Conservation (phyloP, 1,284 basidiomycete genomes). For the Bjerkandera adusta region DNA sequence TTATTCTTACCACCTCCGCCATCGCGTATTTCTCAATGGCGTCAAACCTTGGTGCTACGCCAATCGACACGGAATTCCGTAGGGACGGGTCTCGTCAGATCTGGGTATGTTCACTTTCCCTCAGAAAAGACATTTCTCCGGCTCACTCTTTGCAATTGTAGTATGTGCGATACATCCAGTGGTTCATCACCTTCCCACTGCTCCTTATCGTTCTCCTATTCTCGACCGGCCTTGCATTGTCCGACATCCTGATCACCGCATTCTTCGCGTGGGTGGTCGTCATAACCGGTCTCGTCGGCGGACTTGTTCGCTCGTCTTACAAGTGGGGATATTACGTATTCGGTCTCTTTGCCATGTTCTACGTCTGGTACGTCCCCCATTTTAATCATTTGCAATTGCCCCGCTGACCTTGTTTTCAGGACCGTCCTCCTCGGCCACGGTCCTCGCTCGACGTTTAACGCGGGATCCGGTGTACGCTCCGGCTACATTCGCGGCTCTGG, state of each 20-base stretch:
- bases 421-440: conserved; percentile 21
- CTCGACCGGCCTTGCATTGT: conserved; percentile 44
- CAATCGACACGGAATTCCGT: conserved; percentile 43
- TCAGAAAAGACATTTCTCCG: too few species aligned
- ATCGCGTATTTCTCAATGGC: conserved; percentile 51
- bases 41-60: conserved; percentile 50
- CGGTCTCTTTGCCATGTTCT: conserved; percentile 38
- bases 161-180: conserved; percentile 48
- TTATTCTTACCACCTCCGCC: conserved; percentile 37
- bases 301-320: conserved; percentile 42
- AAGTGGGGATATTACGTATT: conserved; percentile 46
- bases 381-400: conserved; percentile 19
- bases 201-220: conserved; percentile 46
- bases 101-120: conserved; percentile 39
- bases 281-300: conserved; percentile 45
- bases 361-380: conserved; percentile 37
- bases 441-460: conserved; percentile 25
- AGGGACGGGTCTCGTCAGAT: conserved; percentile 39
- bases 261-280: conserved; percentile 50
- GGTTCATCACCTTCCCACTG: conserved; percentile 54
- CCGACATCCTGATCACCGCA: conserved; percentile 44
- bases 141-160: conserved; percentile 15
- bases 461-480: conserved; percentile 30
- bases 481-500: conserved; percentile 37
- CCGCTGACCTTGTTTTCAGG: conserved; percentile 15